phyloP scores from a whole-genome alignment of 2,329 filamentous ascomycete genomes.

The Scortechinia acanthostroma region DNA sequence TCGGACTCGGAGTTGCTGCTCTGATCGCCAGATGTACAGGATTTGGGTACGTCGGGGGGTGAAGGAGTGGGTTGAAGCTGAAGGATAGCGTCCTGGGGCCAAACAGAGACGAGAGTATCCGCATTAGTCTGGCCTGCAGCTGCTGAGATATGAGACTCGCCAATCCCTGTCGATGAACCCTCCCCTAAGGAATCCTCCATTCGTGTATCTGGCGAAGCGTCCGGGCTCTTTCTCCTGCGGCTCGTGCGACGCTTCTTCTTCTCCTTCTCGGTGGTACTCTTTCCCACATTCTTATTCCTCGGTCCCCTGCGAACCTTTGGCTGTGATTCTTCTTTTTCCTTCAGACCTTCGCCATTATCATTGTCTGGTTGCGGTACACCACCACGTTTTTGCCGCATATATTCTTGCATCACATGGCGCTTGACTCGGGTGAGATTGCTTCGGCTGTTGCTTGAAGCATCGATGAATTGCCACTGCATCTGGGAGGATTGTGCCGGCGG shows the following conservation, averaged over 20 bases:
- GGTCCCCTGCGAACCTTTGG: background rate
- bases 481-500: conserved; percentile 5
- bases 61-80: too few relatives aligned
- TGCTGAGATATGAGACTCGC: background rate
- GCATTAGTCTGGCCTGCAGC: background rate
- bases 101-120: background rate
- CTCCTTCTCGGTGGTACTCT: background rate
- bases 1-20: too few relatives aligned
- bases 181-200: too few relatives aligned
- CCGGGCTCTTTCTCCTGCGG: too few relatives aligned
- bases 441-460: conserved; percentile 21
- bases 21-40: too few relatives aligned
- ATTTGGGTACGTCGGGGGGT: too few relatives aligned
- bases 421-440: conserved; percentile 26
- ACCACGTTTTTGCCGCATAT: conserved; percentile 22
- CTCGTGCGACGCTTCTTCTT: background rate
- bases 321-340: background rate
- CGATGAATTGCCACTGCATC: conserved; percentile 27
- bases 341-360: conserved; percentile 2
- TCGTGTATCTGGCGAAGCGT: too few relatives aligned
- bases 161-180: too few relatives aligned
- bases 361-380: background rate
- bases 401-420: conserved; percentile 32
- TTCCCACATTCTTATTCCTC: background rate
- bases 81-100: background rate